A percentile compares a stretch with the other conserved stretches of the same genome.
Conservation (phyloP, 2,329 filamentous ascomycete species). For the Ophiostoma ulmi region DNA sequence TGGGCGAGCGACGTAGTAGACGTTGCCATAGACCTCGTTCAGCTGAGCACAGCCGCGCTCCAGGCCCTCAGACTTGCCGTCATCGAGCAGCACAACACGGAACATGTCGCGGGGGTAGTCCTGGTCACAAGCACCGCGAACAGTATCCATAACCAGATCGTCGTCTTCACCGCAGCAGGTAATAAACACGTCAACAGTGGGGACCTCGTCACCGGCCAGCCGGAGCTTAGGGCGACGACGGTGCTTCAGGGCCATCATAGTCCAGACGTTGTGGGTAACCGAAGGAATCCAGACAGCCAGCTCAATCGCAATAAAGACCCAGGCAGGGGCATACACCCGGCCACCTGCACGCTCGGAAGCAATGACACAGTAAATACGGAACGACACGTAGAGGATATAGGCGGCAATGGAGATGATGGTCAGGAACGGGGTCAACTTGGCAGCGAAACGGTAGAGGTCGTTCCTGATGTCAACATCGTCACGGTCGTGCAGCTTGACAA, state of each 20-base stretch:
- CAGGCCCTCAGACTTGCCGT: slow-evolving; percentile 45
- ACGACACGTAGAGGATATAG: slow-evolving; percentile 43
- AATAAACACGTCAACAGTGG: slow-evolving; percentile 53
- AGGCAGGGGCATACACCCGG: slow-evolving; percentile 40
- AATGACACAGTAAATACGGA: slow-evolving; percentile 50
- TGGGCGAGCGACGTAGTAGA: slow-evolving; percentile 49
- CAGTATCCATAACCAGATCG: slow-evolving; percentile 53
- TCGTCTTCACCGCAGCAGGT: slow-evolving; percentile 55
- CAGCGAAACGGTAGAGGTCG: slow-evolving; percentile 39
- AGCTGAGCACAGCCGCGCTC: slow-evolving; percentile 36
- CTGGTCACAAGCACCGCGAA: slow-evolving; percentile 47
- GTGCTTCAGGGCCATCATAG: slow-evolving; percentile 53
- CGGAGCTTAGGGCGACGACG: slow-evolving; percentile 49
- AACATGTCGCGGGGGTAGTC: slow-evolving; percentile 52
- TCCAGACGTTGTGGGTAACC: slow-evolving; percentile 54
- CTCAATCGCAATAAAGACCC: slow-evolving; percentile 50
- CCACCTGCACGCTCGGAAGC: slow-evolving; percentile 42
- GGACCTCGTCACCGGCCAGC: slow-evolving; percentile 43
- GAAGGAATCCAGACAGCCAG: slow-evolving; percentile 49
- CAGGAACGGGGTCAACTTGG: slow-evolving; percentile 37
- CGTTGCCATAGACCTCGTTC: slow-evolving; percentile 42
- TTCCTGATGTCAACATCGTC: slow-evolving; percentile 42
- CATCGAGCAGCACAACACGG: slow-evolving; percentile 53
- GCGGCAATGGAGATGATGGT: slow-evolving; percentile 38
- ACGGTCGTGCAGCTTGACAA: slow-evolving; percentile 40